Conservation (phyloP, 116 monocot genomes). For the Zostera marina region DNA sequence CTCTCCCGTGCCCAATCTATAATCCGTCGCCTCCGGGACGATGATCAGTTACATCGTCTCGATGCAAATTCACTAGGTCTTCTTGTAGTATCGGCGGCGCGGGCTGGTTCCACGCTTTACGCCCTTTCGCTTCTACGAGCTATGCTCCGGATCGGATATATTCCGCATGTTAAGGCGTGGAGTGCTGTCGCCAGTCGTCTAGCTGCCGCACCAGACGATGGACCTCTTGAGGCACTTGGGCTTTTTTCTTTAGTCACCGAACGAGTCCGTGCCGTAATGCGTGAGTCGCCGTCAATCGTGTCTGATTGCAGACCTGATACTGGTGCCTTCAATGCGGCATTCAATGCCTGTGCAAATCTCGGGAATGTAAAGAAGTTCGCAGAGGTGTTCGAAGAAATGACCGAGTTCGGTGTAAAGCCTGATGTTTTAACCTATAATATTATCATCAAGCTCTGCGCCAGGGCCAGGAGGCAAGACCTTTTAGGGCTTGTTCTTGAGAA, state of each 20-base stretch:
- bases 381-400: slow-evolving; percentile 61
- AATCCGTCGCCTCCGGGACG: slow-evolving; percentile 48
- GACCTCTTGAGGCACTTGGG: slow-evolving; percentile 40
- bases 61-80: slow-evolving; percentile 80
- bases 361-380: slow-evolving; percentile 36
- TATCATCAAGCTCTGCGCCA: slow-evolving; percentile 56
- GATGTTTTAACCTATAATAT: slow-evolving; percentile 59
- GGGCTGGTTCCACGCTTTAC: slow-evolving; percentile 24
- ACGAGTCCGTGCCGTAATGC: slow-evolving; percentile 18
- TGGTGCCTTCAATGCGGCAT: slow-evolving; percentile 56
- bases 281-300: neutral
- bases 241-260: slow-evolving; percentile 38
- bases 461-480: slow-evolving; percentile 47
- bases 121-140: slow-evolving; percentile 38
- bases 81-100: slow-evolving; percentile 46
- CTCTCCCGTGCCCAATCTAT: slow-evolving; percentile 68
- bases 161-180: slow-evolving; percentile 75
- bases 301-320: slow-evolving; percentile 38
- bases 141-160: slow-evolving; percentile 47
- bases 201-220: slow-evolving; percentile 31
- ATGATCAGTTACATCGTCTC: slow-evolving; percentile 50
- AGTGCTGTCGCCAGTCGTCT: slow-evolving; percentile 49
- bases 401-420: slow-evolving; percentile 18
- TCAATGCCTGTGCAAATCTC: slow-evolving; percentile 67
- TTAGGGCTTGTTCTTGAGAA: slow-evolving; percentile 22